These are phyloP conservation scores for Ceratocystis eucalypticola DNA, from an alignment of 2,329 filamentous ascomycete species.

Conservation along the genomic window DNA sequence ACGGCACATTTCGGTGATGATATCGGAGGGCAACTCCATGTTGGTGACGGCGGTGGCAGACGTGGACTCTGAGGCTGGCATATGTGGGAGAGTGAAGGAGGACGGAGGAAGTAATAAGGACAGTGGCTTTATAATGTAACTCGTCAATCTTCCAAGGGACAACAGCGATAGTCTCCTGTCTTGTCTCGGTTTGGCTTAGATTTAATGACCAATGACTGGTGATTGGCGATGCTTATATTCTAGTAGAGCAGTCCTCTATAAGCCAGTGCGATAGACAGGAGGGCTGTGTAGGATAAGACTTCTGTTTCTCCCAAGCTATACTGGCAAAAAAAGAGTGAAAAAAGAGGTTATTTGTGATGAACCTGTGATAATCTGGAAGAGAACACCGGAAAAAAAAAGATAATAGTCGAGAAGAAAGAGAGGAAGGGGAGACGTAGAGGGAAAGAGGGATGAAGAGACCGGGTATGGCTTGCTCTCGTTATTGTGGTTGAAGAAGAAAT, in stretches of 20 bases:
- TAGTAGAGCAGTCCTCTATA: neutral
- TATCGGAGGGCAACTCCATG: constrained; percentile 15
- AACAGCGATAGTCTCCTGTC: too few species aligned
- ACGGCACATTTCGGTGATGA: constrained; percentile 1
- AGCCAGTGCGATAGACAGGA: neutral
- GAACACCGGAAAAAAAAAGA: neutral
- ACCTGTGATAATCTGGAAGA: neutral
- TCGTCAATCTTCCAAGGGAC: neutral
- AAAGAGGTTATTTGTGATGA: too few species aligned
- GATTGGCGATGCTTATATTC: neutral
- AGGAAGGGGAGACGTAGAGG: too few species aligned
- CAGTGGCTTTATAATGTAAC: neutral
- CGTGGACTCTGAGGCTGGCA: neutral
- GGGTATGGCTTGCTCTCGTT: neutral
- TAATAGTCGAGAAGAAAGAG: neutral
- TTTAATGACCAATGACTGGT: too few species aligned
- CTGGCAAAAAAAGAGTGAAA: too few species aligned
- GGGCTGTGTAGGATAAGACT: too few species aligned
- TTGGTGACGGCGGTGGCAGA: neutral
- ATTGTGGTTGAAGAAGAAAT: constrained; percentile 1
- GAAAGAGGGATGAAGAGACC: neutral
- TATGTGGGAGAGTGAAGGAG: neutral
- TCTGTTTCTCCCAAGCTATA: too few species aligned
- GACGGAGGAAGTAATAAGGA: neutral
- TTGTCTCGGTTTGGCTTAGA: too few species aligned